Conservation (phyloP, 805 yeast genomes). For the Nakazawaea ambrosiae region DNA sequence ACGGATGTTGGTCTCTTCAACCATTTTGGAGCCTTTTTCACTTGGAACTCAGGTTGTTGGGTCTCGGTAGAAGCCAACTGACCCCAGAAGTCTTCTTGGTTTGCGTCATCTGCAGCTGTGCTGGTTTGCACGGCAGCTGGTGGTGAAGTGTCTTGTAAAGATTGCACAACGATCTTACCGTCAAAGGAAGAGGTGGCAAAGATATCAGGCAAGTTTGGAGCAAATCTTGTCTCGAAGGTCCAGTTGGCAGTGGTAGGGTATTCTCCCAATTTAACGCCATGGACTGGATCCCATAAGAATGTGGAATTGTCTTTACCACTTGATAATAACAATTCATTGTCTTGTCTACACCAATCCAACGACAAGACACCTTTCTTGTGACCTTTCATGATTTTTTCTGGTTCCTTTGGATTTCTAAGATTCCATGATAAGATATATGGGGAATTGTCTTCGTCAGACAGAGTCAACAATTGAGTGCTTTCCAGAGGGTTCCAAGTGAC, state of each 20-base stretch:
- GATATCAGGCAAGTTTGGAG: conserved; percentile 81
- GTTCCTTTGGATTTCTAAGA: conserved; percentile 87
- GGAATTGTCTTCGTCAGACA: conserved; percentile 70
- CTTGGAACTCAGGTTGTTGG: conserved; percentile 64
- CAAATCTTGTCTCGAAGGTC: conserved; percentile 86
- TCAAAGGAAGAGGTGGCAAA: conserved; percentile 88
- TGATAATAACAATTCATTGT: conserved; percentile 72
- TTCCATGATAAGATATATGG: conserved; percentile 91
- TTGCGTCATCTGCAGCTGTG: conserved; percentile 25
- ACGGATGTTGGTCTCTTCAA: conserved; percentile 66
- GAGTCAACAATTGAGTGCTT: conserved; percentile 82
- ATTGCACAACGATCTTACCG: conserved; percentile 72
- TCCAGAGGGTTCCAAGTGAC: conserved; percentile 95
- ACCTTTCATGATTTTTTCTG: conserved; percentile 68
- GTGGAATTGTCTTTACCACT: conserved; percentile 90
- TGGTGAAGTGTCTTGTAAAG: conserved; percentile 80
- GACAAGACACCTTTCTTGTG: conserved; percentile 86
- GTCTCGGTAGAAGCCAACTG: conserved; percentile 60
- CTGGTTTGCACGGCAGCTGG: conserved; percentile 38
- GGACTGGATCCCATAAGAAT: conserved; percentile 81
- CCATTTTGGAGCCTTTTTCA: conserved; percentile 88
- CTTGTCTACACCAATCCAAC: conserved; percentile 89
- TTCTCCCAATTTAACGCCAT: conserved; percentile 68
- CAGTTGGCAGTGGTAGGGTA: conserved; percentile 92
- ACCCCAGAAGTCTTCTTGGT: conserved; percentile 83